These are phyloP conservation scores for Thraustochytrium sp. DNA, from an alignment of 352 stramenopile genomes.

Conservation along the genomic window DNA sequence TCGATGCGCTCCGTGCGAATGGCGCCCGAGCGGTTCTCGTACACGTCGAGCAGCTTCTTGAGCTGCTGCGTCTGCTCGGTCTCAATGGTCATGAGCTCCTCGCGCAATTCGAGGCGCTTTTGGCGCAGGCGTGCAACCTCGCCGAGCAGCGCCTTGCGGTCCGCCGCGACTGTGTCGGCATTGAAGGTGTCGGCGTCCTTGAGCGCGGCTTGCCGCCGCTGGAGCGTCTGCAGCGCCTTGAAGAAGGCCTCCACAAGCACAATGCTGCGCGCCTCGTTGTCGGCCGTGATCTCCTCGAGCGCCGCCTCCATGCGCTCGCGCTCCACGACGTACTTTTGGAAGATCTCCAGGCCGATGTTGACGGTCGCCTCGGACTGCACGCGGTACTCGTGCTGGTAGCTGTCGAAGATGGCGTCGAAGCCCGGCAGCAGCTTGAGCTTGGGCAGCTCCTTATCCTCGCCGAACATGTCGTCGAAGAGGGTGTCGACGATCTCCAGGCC, in stretches of 20 bases:
- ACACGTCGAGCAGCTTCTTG: conserved; percentile 63
- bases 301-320: conserved; percentile 48
- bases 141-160: conserved; percentile 35
- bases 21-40: conserved; percentile 69
- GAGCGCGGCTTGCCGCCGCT: conserved; percentile 28
- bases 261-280: conserved; percentile 57
- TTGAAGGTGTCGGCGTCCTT: background rate
- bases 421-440: conserved; percentile 80
- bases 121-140: conserved; percentile 43
- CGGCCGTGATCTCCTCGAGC: conserved; percentile 33
- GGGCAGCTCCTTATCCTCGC: conserved; percentile 78
- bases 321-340: conserved; percentile 52
- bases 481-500: conserved; percentile 57
- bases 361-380: conserved; percentile 50
- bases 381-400: conserved; percentile 74
- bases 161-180: background rate
- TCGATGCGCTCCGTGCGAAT: conserved; percentile 78
- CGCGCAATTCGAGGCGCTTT: conserved; percentile 54
- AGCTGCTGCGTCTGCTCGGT: conserved; percentile 64
- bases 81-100: conserved; percentile 56
- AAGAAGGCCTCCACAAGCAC: conserved; percentile 68
- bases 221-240: conserved; percentile 61
- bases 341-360: conserved; percentile 54
- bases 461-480: conserved; percentile 81
- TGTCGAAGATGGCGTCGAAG: conserved; percentile 76